phyloP scores from a whole-genome alignment of 352 stramenopile genomes.

The Thalassiosira livingstoniorum region DNA sequence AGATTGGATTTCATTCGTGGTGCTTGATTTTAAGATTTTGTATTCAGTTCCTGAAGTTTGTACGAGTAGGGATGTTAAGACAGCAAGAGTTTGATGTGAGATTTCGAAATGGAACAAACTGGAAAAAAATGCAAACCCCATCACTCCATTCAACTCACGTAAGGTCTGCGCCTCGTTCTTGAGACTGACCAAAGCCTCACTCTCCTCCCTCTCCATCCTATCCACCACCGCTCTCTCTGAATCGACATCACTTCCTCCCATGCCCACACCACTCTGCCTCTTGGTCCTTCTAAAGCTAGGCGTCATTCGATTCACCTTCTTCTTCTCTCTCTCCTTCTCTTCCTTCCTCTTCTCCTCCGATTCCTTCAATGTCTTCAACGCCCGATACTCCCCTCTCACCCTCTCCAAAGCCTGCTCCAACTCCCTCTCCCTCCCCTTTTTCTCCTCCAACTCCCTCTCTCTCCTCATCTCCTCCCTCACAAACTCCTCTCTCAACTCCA shows the following conservation, averaged over 20 bases:
- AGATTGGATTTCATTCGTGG: constrained; percentile 50
- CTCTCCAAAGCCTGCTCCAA: constrained; percentile 67
- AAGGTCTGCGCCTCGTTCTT: too few relatives aligned
- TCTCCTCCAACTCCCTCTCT: constrained; percentile 46
- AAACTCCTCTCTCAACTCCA: constrained; percentile 50
- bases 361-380: too few relatives aligned
- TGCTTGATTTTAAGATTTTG: too few relatives aligned
- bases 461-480: constrained; percentile 33
- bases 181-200: too few relatives aligned
- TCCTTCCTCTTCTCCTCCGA: constrained; percentile 38
- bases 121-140: too few relatives aligned
- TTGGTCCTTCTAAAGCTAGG: constrained; percentile 37
- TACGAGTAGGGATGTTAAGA: too few relatives aligned
- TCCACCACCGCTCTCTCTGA: background rate
- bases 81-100: too few relatives aligned
- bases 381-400: constrained; percentile 42
- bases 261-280: constrained; percentile 5
- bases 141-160: too few relatives aligned
- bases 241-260: background rate
- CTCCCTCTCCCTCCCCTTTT: constrained; percentile 46
- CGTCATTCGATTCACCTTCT: constrained; percentile 41
- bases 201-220: too few relatives aligned
- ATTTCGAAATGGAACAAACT: too few relatives aligned
- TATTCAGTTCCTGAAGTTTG: too few relatives aligned
- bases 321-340: constrained; percentile 43